Evolutionary conservation across 176 grass and related monocot species (phyloP).

Genomic region (Raddia distichophylla): DNA sequence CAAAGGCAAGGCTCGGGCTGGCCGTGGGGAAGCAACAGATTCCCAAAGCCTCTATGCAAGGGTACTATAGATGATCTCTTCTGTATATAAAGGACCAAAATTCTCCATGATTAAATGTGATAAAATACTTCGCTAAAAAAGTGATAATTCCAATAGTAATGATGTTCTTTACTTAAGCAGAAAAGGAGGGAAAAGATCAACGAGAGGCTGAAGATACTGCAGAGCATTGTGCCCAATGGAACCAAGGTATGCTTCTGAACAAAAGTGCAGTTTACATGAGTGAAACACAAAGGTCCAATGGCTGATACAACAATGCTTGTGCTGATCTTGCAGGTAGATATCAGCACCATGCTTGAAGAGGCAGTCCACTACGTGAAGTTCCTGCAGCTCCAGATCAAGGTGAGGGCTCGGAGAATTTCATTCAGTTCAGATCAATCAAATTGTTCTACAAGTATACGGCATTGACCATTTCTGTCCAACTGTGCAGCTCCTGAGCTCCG

Average conservation of each 20-base stretch:
- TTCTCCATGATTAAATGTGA: conserved; percentile 26
- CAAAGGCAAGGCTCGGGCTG: conserved; percentile 52
- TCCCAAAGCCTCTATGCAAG: conserved; percentile 94
- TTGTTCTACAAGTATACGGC: neutral
- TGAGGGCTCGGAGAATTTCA: conserved; percentile 33
- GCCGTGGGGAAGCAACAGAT: conserved; percentile 50
- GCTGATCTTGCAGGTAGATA: conserved; percentile 64
- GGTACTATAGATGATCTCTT: conserved; percentile 40
- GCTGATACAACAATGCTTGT: neutral
- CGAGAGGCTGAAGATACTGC: conserved; percentile 75
- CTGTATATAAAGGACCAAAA: neutral
- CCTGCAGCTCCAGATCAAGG: conserved; percentile 93
- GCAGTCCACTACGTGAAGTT: conserved; percentile 87
- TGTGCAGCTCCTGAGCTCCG: conserved; percentile 74
- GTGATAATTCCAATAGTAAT: neutral
- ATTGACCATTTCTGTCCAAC: conserved; percentile 26
- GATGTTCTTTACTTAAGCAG: conserved; percentile 51
- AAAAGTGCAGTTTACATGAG: neutral
- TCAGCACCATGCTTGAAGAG: conserved; percentile 97
- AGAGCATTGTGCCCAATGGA: conserved; percentile 81
- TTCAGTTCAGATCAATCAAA: neutral
- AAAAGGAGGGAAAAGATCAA: conserved; percentile 86
- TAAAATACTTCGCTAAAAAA: neutral
- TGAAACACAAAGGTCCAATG: neutral
- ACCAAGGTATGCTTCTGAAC: conserved; percentile 68